Base-by-base conservation (phyloP, 2,329 filamentous ascomycete genomes). In the Aspergillus carbonarius region DNA sequence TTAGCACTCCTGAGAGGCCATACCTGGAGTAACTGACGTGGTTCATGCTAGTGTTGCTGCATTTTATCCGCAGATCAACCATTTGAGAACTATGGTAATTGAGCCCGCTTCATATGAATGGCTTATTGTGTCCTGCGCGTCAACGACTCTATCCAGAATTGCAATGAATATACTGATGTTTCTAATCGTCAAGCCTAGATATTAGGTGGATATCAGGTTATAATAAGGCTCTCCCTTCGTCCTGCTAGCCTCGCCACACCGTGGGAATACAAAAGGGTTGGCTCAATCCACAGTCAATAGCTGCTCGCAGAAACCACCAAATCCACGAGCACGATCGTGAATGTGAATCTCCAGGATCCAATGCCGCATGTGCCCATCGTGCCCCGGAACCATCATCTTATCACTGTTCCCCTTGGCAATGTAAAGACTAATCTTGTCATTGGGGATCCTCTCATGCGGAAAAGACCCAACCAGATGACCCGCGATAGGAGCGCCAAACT, bases 311-410 rank as follows among this genome's bases (percentile, higher is more conserved):
- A 82, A 82, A 0, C 74, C 79, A 1, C 73, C 76, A 63, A 76
- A 74, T 42, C 73, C 63, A 18, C 68, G 67, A n/a, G 66, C 72
- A 0, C 65, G 68, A 58, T 82, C 76, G 32, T 73, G 73, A 32
- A 82, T 72, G 66, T 82, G 78, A 51, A 82, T 78, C 63, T 82
- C 79, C 60, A 82, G 61, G 57, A 82, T 82, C 81, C 81, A 82
- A 69, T 82, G 80, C 35, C 79, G 62, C 63, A 71, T 74, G 34
- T 73, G 63, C 0, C 80, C 80, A 56, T 81, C 72, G 48, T 74
- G 73, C 2, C 74, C 80, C 4, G 67, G 47, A 3, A 62, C 61
- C 20, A 63, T 68, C 77, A 83, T 81, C 2, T 65, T 64, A n/a
- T 76, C 70, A 10, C 70, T 56, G 61, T 81, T 82, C 0, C 77